Evolutionary conservation across 805 yeast species (phyloP).

Genomic region (Yarrowia hollandica): DNA sequence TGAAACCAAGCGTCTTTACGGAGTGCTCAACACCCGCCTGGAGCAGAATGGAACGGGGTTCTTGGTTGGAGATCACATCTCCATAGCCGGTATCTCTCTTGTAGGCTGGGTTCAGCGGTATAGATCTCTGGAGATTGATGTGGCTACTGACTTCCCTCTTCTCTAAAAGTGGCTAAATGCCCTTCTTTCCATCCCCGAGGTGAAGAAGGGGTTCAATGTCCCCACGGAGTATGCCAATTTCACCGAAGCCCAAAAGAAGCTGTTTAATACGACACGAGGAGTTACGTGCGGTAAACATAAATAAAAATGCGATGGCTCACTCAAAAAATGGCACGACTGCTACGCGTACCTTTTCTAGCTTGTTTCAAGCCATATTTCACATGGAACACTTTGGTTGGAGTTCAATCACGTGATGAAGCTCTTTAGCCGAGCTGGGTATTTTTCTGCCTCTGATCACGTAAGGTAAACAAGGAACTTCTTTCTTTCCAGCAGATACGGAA

Average conservation of each 20-base stretch:
- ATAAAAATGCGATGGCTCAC: too few species aligned
- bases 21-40: conserved; percentile 55
- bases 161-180: conserved; percentile 88
- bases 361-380: background rate
- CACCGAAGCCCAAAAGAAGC: conserved; percentile 3
- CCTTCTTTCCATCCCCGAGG: conserved; percentile 88
- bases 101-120: conserved; percentile 49
- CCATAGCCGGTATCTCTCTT: conserved; percentile 56
- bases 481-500: too few species aligned
- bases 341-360: too few species aligned
- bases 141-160: conserved; percentile 48
- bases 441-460: too few species aligned
- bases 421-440: too few species aligned
- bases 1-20: conserved; percentile 55
- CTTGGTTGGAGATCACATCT: conserved; percentile 59
- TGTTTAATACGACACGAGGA: background rate
- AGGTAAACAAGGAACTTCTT: too few species aligned
- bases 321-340: too few species aligned
- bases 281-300: too few species aligned
- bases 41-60: conserved; percentile 49
- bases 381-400: too few species aligned
- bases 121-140: conserved; percentile 30
- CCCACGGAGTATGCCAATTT: conserved; percentile 31
- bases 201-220: conserved; percentile 41
- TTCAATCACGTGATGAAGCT: too few species aligned